Evolutionary conservation across 371 early-diverging fungal species (phyloP).

Genomic region (Saksenaea vasiformis): DNA sequence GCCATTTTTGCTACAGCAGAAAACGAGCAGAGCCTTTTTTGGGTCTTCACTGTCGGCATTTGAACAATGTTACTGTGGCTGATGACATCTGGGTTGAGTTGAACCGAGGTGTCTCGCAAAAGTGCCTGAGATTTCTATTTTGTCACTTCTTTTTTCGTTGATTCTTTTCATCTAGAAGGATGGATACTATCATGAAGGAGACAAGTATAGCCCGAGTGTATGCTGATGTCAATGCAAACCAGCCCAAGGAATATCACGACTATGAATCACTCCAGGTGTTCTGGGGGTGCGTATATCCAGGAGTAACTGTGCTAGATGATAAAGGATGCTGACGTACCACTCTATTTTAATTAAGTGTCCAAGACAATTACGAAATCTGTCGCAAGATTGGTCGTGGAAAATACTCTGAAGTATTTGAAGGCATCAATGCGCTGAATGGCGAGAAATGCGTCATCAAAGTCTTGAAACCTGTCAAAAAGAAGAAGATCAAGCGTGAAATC

Average conservation of each 20-base stretch:
- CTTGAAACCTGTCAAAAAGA: constrained; percentile 98
- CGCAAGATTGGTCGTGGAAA: constrained; percentile 98
- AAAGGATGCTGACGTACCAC: neutral
- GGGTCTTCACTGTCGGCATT: neutral
- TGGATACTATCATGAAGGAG: constrained; percentile 21
- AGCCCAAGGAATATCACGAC: constrained; percentile 89
- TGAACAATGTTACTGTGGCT: neutral
- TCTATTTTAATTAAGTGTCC: constrained; percentile 50
- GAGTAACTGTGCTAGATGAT: neutral
- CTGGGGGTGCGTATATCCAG: constrained; percentile 63
- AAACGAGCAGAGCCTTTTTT: too few species aligned
- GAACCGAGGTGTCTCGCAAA: neutral
- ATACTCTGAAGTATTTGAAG: constrained; percentile 99
- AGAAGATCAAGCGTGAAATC: constrained; percentile 99
- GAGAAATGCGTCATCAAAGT: constrained; percentile 98
- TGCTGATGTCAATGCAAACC: constrained; percentile 78
- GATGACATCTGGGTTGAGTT: neutral
- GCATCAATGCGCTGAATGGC: constrained; percentile 80
- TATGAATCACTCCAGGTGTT: constrained; percentile 78
- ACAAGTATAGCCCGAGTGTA: constrained; percentile 73
- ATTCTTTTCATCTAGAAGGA: constrained; percentile 1
- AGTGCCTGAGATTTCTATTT: neutral
- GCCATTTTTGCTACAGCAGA: too few species aligned
- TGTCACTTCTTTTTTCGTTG: neutral
- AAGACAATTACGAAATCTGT: constrained; percentile 97